phyloP scores from a whole-genome alignment of 768 basidiomycete species.

The Termitomyces sp. region DNA sequence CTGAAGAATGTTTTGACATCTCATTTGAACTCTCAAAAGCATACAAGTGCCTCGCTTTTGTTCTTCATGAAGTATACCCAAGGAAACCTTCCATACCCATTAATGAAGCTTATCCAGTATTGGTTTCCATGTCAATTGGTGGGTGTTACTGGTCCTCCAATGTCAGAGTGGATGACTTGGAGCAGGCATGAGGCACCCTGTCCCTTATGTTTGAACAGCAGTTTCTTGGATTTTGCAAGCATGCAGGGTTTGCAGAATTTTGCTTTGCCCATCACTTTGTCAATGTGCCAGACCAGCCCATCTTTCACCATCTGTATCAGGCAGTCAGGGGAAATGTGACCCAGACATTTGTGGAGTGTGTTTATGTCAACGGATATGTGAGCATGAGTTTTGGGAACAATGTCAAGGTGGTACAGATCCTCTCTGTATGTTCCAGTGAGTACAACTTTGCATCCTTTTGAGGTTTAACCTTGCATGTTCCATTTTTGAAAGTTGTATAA shows the following conservation, averaged over 20 bases:
- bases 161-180: not conserved
- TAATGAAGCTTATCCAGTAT: not conserved
- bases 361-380: not conserved
- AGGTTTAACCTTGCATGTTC: not conserved
- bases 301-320: no score
- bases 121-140: not conserved
- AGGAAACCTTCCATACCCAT: not conserved
- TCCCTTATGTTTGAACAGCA: not conserved
- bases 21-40: no score
- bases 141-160: not conserved
- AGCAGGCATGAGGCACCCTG: not conserved
- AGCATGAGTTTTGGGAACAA: not conserved
- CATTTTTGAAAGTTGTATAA: not conserved
- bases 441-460: not conserved
- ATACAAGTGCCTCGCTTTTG: not conserved
- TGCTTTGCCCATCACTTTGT: no score
- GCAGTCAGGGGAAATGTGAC: no score
- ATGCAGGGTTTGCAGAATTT: no score
- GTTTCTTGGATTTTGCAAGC: not conserved
- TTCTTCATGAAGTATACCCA: not conserved
- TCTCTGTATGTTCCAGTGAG: not conserved
- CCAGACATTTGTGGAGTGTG: not conserved
- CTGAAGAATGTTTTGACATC: no score
- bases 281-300: no score
- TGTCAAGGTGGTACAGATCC: not conserved